A percentile compares a stretch with the other conserved stretches of the same genome.
Conservation (phyloP, 2,329 filamentous ascomycete species). For the Penicillium sp. region DNA sequence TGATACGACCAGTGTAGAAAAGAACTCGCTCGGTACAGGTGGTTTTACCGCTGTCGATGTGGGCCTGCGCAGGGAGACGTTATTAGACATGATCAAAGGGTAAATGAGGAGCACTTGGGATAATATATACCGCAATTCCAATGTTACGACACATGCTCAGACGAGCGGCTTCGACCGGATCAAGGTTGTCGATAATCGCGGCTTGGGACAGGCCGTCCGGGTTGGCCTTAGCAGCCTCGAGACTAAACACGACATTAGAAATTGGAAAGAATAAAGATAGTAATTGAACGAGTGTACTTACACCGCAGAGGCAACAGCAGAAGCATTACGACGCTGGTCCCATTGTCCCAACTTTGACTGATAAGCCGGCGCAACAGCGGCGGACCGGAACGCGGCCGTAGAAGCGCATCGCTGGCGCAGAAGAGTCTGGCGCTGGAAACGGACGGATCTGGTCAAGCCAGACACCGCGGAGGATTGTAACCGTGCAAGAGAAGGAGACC, state of each 20-base stretch:
- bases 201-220: slow-evolving; percentile 60
- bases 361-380: slow-evolving; percentile 33
- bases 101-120: neutral
- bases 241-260: slow-evolving; percentile 35
- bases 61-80: slow-evolving; percentile 59
- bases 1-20: slow-evolving; percentile 97
- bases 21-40: slow-evolving; percentile 94
- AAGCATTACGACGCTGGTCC: slow-evolving; percentile 45
- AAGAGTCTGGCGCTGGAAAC: slow-evolving; percentile 37
- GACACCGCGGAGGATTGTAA: slow-evolving; percentile 40
- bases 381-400: slow-evolving; percentile 36
- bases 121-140: slow-evolving; percentile 77
- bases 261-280: neutral
- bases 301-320: slow-evolving; percentile 46
- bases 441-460: slow-evolving; percentile 36
- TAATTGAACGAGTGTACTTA: slow-evolving; percentile 26
- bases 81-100: slow-evolving; percentile 2
- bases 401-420: slow-evolving; percentile 43
- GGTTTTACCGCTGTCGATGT: slow-evolving; percentile 98
- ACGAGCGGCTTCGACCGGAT: slow-evolving; percentile 73
- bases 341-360: slow-evolving; percentile 42
- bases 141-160: slow-evolving; percentile 88
- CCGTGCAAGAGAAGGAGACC: slow-evolving; percentile 43
- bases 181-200: slow-evolving; percentile 75
- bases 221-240: slow-evolving; percentile 58